These are phyloP conservation scores for Abelmoschus esculentus DNA, from an alignment of 345 rosid species.

Conservation along the genomic window DNA sequence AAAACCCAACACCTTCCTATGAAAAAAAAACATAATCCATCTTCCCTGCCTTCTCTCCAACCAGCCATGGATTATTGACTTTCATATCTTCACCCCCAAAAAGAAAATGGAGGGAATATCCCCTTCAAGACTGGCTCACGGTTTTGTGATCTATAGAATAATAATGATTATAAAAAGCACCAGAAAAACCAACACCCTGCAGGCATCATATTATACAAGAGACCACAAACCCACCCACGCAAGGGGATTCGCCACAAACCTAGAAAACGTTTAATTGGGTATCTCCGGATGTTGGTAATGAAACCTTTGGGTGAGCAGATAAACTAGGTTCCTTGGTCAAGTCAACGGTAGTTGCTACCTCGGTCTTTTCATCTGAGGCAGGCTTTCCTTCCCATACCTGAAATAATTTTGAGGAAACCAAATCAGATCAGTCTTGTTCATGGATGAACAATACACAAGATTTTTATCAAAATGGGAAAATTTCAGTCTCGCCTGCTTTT, in stretches of 20 bases:
- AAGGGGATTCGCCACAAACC: conserved; percentile 6
- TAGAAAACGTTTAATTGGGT: conserved; percentile 30
- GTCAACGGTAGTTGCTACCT: conserved; percentile 17
- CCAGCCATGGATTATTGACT: background rate
- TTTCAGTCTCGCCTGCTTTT: conserved; percentile 41
- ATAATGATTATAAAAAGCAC: conserved; percentile 1
- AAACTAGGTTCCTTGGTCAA: conserved; percentile 23
- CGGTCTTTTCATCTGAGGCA: conserved; percentile 22
- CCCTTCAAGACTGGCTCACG: conserved; percentile 6
- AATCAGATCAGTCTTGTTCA: background rate
- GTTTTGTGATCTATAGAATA: background rate
- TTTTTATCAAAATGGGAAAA: background rate
- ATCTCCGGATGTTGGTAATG: conserved; percentile 16
- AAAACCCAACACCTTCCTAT: conserved; percentile 30
- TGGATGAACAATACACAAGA: background rate
- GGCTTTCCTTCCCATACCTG: conserved; percentile 42
- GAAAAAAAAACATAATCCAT: background rate
- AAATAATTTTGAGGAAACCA: background rate
- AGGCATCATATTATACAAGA: background rate
- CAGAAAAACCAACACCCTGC: background rate
- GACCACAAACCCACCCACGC: conserved; percentile 14
- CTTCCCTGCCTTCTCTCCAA: background rate
- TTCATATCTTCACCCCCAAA: background rate
- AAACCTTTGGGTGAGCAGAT: conserved; percentile 17
- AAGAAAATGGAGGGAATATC: background rate